Evolutionary conservation across 2,329 filamentous ascomycete genomes (phyloP).

Genomic region (Exophiala bonariae): DNA sequence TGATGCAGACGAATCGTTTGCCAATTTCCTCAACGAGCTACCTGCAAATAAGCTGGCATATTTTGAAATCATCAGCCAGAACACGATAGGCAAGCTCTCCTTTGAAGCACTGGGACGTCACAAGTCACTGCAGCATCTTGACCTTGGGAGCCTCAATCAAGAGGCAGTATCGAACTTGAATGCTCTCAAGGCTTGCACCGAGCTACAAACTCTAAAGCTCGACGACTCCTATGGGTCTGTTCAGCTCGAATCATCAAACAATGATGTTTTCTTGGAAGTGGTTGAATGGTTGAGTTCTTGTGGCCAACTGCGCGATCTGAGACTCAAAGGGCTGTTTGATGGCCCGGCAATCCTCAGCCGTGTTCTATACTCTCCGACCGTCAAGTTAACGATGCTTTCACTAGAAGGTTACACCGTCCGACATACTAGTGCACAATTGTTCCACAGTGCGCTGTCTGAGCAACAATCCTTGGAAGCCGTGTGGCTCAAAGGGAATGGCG

Average conservation of each 20-base stretch:
- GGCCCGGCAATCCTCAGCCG: conserved; percentile 42
- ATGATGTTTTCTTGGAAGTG: conserved; percentile 54
- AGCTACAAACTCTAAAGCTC: conserved; percentile 51
- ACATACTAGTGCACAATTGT: conserved; percentile 23
- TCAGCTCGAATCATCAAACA: conserved; percentile 52
- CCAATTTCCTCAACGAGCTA: conserved; percentile 59
- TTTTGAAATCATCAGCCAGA: conserved; percentile 60
- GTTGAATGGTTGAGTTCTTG: conserved; percentile 59
- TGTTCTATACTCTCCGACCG: conserved; percentile 29
- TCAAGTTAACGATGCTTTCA: conserved; percentile 33
- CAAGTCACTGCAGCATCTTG: conserved; percentile 52
- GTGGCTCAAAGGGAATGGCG: conserved; percentile 33
- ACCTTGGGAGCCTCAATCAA: conserved; percentile 49
- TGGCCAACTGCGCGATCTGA: conserved; percentile 50
- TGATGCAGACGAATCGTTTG: conserved; percentile 58
- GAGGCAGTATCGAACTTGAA: conserved; percentile 52
- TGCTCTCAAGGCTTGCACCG: conserved; percentile 49
- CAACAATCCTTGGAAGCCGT: conserved; percentile 32
- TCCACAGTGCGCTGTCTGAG: conserved; percentile 32
- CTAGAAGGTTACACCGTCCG: conserved; percentile 32
- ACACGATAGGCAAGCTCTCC: conserved; percentile 55
- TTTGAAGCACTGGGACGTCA: conserved; percentile 55
- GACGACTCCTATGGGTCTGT: conserved; percentile 45
- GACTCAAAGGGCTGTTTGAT: conserved; percentile 52
- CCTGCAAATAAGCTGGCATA: conserved; percentile 57